A percentile compares a stretch with the other conserved stretches of the same genome.
These are phyloP conservation scores for Lasiodiplodia sp. DNA, from an alignment of 2,329 filamentous ascomycete genomes.

Conservation along the genomic window DNA sequence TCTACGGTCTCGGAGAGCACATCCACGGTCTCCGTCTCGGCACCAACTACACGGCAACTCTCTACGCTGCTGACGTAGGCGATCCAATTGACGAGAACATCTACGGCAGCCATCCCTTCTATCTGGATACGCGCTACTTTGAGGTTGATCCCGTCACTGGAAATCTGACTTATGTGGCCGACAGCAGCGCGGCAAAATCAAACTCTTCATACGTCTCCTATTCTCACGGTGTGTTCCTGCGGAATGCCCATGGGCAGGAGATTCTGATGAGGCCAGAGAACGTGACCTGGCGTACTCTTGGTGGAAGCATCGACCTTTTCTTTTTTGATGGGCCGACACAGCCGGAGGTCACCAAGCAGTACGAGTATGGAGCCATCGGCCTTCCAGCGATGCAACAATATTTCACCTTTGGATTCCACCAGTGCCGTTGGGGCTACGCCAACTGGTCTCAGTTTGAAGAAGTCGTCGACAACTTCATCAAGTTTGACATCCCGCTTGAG, in stretches of 20 bases:
- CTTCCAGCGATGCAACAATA: constrained; percentile 82
- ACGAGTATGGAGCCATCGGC: constrained; percentile 71
- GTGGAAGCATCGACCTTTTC: constrained; percentile 80
- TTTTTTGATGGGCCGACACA: constrained; percentile 78
- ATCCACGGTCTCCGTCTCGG: constrained; percentile 76
- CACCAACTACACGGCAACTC: constrained; percentile 73
- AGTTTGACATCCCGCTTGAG: constrained; percentile 63
- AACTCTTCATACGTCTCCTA: constrained; percentile 67
- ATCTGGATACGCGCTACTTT: constrained; percentile 80
- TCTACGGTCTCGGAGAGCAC: constrained; percentile 77
- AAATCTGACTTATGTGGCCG: constrained; percentile 60
- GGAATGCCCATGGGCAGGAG: constrained; percentile 80
- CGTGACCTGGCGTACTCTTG: constrained; percentile 76
- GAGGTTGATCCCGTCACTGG: constrained; percentile 59
- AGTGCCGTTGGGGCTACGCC: constrained; percentile 82
- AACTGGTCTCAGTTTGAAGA: constrained; percentile 73
- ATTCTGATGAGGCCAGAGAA: constrained; percentile 68
- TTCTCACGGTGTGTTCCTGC: constrained; percentile 78
- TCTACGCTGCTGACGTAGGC: constrained; percentile 72
- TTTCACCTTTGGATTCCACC: constrained; percentile 81
- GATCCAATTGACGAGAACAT: constrained; percentile 71
- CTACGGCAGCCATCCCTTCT: constrained; percentile 80
- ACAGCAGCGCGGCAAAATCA: constrained; percentile 39
- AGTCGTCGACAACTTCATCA: constrained; percentile 60
- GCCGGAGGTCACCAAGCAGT: constrained; percentile 72